Base-by-base conservation (phyloP, 1,284 basidiomycete genomes). In the Violaceomyces palustris region DNA sequence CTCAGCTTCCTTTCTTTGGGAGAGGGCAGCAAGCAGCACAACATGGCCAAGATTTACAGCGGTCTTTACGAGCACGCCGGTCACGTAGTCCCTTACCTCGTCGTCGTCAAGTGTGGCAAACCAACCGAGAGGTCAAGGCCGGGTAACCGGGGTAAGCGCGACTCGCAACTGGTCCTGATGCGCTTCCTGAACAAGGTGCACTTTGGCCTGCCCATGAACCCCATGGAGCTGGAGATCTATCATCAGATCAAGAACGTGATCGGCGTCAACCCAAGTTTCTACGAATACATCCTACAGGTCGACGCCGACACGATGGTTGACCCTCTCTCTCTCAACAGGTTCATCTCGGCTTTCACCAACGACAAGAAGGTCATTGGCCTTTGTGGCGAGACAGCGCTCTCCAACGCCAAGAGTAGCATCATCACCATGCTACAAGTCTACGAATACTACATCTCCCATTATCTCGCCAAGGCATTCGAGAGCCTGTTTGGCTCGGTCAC, bases 171-270 rank as follows among this genome's bases (percentile, higher is more conserved):
- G 81, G 70, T 90, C 23, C 77, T 99, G 38, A 91, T 98, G 88
- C 87, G 90, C 63, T 97, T 93, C 81, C 81, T 98, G 78, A 99
- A 98, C 79, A 88, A 86, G 81, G 93, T 97, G 25, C 93, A 98
- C 76, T 98, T 96, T 77, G 89, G 92, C 70, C 74, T 87, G 15
- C 86, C 90, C 0, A 99, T 99, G 94, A 90, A 86, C 69, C 94
- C 92, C 0, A 77, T 94, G 53, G 93, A 98, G 76, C 78, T 98
- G 39, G 93, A 98, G 77, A 88, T 98, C 74, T 97, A 92, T 73
- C 94, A 98, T 74, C 93, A 98, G 76, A 93, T 98, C 80, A 89
- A 94, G 81, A 97, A 98, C 72, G 90, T 98, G 42, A 97, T 99
- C 64, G 93, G 93, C 74, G 89, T 99, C 66, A 93, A 98, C 74